phyloP scores from a whole-genome alignment of 441 rosid genomes.

The Eruca vesicaria region DNA sequence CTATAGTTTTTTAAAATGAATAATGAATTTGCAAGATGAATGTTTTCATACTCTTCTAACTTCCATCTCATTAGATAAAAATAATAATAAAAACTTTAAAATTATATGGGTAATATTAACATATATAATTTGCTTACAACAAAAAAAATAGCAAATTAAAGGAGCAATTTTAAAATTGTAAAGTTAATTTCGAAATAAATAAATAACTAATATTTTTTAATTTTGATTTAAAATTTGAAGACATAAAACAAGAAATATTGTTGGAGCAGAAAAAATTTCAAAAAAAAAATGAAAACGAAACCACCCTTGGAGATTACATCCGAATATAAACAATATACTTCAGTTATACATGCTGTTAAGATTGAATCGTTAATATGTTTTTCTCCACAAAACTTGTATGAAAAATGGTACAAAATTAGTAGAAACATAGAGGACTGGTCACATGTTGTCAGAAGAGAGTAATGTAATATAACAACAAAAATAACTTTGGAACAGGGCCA shows the following conservation, averaged over 20 bases:
- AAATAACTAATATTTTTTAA: too few relatives aligned
- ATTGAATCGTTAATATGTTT: not conserved
- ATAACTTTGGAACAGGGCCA: constrained; percentile 23
- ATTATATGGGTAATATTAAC: not conserved
- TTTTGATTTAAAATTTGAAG: too few relatives aligned
- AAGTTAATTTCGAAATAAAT: too few relatives aligned
- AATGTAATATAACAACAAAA: constrained; percentile 31
- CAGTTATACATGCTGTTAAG: not conserved
- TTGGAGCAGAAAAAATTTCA: not conserved
- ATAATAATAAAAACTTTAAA: not conserved
- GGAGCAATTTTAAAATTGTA: too few relatives aligned
- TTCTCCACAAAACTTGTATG: not conserved
- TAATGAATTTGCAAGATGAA: not conserved
- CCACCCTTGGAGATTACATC: not conserved
- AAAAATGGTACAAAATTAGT: not conserved
- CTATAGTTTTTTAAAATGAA: not conserved
- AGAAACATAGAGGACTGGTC: not conserved
- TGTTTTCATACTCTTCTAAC: not conserved
- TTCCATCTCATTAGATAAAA: not conserved
- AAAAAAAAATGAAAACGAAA: too few relatives aligned
- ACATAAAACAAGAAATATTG: not conserved
- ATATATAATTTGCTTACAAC: too few relatives aligned
- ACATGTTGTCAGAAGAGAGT: constrained; percentile 33
- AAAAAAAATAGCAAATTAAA: too few relatives aligned
- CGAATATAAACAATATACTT: not conserved